A percentile compares a stretch with the other conserved stretches of the same genome.
Conservation (phyloP, 768 basidiomycete species). For the Lactarius evosmus region DNA sequence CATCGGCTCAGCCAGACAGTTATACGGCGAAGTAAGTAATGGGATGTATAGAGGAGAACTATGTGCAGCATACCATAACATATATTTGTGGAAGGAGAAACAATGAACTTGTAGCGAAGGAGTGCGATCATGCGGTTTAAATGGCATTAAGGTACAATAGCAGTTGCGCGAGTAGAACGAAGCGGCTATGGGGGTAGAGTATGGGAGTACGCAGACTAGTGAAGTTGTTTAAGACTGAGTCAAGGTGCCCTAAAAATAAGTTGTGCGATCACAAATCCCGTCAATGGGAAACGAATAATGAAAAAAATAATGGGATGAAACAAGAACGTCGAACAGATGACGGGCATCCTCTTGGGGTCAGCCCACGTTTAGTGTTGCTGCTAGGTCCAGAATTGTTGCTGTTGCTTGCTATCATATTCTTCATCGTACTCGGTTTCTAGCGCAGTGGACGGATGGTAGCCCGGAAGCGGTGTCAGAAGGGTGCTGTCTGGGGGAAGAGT, state of each 20-base stretch:
- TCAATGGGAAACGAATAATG: background rate
- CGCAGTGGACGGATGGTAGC: slow-evolving; percentile 44
- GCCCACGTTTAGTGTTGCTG: slow-evolving; percentile 17
- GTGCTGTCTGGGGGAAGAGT: slow-evolving; percentile 60
- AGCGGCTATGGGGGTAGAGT: slow-evolving; percentile 14
- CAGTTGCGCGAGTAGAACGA: slow-evolving; percentile 15
- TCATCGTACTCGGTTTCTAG: slow-evolving; percentile 31
- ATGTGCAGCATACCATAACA: slow-evolving; percentile 28
- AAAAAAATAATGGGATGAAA: slow-evolving; percentile 4
- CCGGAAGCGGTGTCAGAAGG: slow-evolving; percentile 65
- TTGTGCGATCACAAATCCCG: background rate
- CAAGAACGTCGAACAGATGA: background rate
- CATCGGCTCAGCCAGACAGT: slow-evolving; percentile 19
- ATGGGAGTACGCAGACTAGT: slow-evolving; percentile 11
- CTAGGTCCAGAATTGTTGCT: slow-evolving; percentile 23
- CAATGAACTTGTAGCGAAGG: slow-evolving; percentile 11
- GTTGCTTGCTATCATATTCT: slow-evolving; percentile 21
- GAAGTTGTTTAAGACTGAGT: slow-evolving; percentile 1
- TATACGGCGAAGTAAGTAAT: slow-evolving; percentile 25
- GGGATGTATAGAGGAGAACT: slow-evolving; percentile 23
- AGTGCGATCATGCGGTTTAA: slow-evolving; percentile 21
- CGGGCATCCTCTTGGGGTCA: background rate
- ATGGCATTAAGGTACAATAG: slow-evolving; percentile 24
- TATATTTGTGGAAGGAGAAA: slow-evolving; percentile 19
- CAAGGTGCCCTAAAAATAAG: slow-evolving; percentile 9